Evolutionary conservation across 2,329 filamentous ascomycete species (phyloP), one percentile per base, ranked within the genome.

Genomic region (Aspergillus ochraceoroseus): DNA sequence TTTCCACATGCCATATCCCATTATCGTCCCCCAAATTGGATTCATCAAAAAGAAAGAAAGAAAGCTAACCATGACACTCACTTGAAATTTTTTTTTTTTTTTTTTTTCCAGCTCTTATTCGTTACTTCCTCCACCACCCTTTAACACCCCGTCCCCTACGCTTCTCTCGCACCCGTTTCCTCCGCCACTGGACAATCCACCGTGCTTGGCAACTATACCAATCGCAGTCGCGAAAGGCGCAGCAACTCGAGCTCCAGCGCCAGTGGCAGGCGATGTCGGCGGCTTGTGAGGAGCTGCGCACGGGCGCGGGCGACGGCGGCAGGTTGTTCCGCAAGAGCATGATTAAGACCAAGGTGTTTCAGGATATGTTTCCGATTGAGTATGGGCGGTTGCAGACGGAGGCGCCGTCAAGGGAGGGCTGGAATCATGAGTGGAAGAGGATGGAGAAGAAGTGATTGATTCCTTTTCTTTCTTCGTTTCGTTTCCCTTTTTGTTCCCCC

Each of bases 181-280:
- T 98, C 50, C 86, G 92, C 32, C 92, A 98, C 74, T 98, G 92
- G 92, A 96, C 92, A 36, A 96, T 98, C 66, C 89, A 96, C 73
- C 88, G 92, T 55, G 90, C 90, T 14, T 96, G 89, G 87, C 76
- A 86, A 57, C 74, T 96, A 19, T 84, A 83, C 68, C 80, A 82
- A 56, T 76, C 82, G 53, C 77, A 85, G 61, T 75, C 81, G 56
- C 80, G 81, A 33, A 72, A 76, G 49, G 68, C 71, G 23, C 75
- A 80, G 36, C 75, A 85, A 61, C 70, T 74, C 39, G 86, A 89
- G 63, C 75, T 95, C 32, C 79, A 87, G 69, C 75, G 85, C 28
- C 79, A 80, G 71, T 88, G 89, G 69, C 82, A 86, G 59, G 79
- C 79, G 59, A 96, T 98, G 84, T 75, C 77, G 44, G 72, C 74